Base-by-base conservation (phyloP, 805 yeast species). In the Nakazawaea peltata region DNA sequence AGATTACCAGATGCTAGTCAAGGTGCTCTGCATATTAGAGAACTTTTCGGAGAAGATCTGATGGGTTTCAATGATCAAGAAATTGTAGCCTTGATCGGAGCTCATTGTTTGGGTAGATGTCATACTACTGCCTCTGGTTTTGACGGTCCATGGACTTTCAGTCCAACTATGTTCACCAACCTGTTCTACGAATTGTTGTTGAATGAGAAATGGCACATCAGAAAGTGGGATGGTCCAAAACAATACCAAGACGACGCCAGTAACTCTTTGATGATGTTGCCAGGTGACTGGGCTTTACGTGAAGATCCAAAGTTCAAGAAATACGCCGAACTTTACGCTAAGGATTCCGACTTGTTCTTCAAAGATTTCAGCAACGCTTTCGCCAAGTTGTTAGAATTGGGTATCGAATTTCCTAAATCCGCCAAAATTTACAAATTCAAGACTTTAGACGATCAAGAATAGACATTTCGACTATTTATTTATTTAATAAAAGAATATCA, bases 61-160 rank as follows among this genome's bases (percentile, higher is more conserved):
- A 56, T 71, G 61, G 74, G 72, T 3, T 65, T 69, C 44, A 56
- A 53, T 32, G 73, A 67, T 45, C 52, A 54, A 45, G 74, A 69
- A 45, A 59, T 66, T 40, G 73, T 67, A 15, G 59, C 62, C 28
- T 49, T 69, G 33, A 54, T 65, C 28, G 74, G 74, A 26, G 71
- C 71, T 11, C 74, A 69, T 47, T 59, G 65, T 10, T 41, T 69
- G 26, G 74, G 74, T 19, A 50, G 74, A 46, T 65, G 74, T 41
- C 74, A 69, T 44, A 49, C 50, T 39, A 54, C 67, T 44, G 72
- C 77, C 41, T 73, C 86, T 16, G 94, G 94, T 2, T 86, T 67
- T 62, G 92, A 82, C 44, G 94, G 95, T 11, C 87, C 90, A 42
- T 85, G 95, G 95, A 88, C 90, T 26, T 81, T 80, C 37, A 73